These are phyloP conservation scores for Penicillium sclerotigenum DNA, from an alignment of 2,329 filamentous ascomycete species.

Conservation along the genomic window DNA sequence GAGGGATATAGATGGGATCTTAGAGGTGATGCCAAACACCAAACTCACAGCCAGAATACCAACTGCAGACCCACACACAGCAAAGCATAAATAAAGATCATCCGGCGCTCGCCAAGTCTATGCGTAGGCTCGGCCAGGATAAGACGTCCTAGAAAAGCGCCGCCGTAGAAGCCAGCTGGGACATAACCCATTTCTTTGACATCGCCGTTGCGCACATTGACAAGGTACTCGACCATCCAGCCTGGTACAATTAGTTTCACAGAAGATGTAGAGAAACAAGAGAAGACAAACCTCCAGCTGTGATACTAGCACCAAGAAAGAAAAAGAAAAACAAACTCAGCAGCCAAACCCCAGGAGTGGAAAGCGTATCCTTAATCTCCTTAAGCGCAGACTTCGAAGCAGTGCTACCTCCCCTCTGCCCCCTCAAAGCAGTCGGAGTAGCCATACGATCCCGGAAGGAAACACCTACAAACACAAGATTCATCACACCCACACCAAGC, in stretches of 20 bases:
- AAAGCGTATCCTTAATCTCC: conserved; percentile 27
- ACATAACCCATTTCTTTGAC: conserved; percentile 61
- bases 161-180: conserved; percentile 59
- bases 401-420: background rate
- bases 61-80: conserved; percentile 55
- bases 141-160: conserved; percentile 55
- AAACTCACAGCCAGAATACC: conserved; percentile 54
- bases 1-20: background rate
- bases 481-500: conserved; percentile 52
- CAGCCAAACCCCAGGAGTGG: conserved; percentile 48
- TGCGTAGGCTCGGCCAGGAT: conserved; percentile 59
- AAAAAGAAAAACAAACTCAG: conserved; percentile 64
- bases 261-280: background rate
- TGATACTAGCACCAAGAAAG: conserved; percentile 56
- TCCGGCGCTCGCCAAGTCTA: conserved; percentile 56
- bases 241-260: conserved; percentile 32
- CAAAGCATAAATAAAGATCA: conserved; percentile 55
- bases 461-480: conserved; percentile 47
- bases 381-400: conserved; percentile 10
- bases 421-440: background rate
- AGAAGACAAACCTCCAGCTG: conserved; percentile 42
- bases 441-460: conserved; percentile 49
- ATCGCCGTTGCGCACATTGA: conserved; percentile 57
- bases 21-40: background rate
- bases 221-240: conserved; percentile 65